Evolutionary conservation across 495 filamentous ascomycete genomes (phyloP).

Genomic region (Xylaria curta): DNA sequence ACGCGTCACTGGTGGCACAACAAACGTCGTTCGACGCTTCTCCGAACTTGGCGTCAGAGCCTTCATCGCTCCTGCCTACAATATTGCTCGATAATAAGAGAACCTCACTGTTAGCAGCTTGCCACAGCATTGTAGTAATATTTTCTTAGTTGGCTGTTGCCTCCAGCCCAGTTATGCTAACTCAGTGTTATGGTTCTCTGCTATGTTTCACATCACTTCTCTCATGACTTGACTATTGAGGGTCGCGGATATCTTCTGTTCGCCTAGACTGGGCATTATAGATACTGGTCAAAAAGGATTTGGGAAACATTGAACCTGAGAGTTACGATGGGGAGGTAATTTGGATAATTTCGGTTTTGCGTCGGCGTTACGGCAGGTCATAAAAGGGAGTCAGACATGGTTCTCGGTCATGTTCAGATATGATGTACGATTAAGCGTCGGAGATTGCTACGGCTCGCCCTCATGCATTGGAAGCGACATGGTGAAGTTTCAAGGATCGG

Average conservation of each 20-base stretch:
- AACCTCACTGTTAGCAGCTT: constrained; percentile 5
- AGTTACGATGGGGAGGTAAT: constrained; percentile 10
- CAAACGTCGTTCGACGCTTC: constrained; percentile 79
- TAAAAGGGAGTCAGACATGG: constrained; percentile 19
- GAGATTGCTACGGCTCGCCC: constrained; percentile 19
- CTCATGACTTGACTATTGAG: constrained; percentile 3
- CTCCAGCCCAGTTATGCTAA: constrained; percentile 12
- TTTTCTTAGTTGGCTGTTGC: constrained; percentile 10
- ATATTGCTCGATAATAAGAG: constrained; percentile 37
- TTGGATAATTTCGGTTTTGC: constrained; percentile 33
- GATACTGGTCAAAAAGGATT: constrained; percentile 37
- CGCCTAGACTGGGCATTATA: constrained; percentile 30
- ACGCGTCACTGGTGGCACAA: constrained; percentile 70
- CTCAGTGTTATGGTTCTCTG: constrained; percentile 9
- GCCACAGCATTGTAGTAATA: constrained; percentile 22
- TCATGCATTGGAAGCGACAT: constrained; percentile 13
- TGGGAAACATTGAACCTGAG: constrained; percentile 33
- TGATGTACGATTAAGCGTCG: constrained; percentile 27
- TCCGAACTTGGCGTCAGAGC: constrained; percentile 69
- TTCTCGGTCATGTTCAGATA: constrained; percentile 22
- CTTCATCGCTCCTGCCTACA: constrained; percentile 51
- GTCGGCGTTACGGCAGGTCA: constrained; percentile 27
- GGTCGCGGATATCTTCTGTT: constrained; percentile 20
- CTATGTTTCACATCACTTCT: constrained; percentile 25
- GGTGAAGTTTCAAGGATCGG: constrained; percentile 5